A percentile compares a stretch with the other conserved stretches of the same genome.
Evolutionary conservation across 2,329 filamentous ascomycete genomes (phyloP).

Genomic region (Aspergillus sp.): DNA sequence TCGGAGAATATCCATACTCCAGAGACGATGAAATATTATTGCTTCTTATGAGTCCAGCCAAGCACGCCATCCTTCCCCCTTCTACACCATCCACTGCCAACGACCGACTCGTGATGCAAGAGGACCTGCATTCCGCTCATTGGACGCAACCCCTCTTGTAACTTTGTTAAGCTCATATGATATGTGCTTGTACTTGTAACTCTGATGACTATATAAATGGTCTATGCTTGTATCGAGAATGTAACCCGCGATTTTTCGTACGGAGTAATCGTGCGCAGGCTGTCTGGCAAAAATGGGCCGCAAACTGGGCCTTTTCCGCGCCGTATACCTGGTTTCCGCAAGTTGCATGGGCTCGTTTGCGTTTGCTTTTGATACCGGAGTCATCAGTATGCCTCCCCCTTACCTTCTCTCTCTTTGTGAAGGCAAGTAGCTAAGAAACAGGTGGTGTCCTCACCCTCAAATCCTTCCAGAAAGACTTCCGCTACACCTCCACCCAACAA

Average conservation of each 20-base stretch:
- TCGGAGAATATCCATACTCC: too few relatives aligned
- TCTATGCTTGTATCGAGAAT: not conserved
- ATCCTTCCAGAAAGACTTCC: conserved; percentile 38
- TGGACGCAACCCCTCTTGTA: too few relatives aligned
- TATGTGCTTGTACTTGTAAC: too few relatives aligned
- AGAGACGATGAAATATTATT: too few relatives aligned
- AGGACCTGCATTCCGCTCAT: too few relatives aligned
- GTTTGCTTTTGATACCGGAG: conserved; percentile 35
- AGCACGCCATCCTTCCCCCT: not conserved
- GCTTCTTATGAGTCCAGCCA: too few relatives aligned
- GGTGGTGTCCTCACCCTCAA: conserved; percentile 41
- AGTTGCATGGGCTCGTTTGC: conserved; percentile 35
- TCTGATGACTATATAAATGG: too few relatives aligned
- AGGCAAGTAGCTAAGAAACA: conserved; percentile 3
- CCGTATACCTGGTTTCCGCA: conserved; percentile 29
- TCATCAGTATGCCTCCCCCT: conserved; percentile 22
- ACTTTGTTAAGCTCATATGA: too few relatives aligned
- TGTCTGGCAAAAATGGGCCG: conserved; percentile 27
- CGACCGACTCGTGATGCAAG: not conserved
- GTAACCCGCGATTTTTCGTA: not conserved
- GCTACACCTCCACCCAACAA: conserved; percentile 27
- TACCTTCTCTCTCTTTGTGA: not conserved
- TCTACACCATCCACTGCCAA: not conserved
- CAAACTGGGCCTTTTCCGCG: conserved; percentile 29
- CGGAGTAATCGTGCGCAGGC: not conserved